Base-by-base conservation (phyloP, 345 rosid species). In the Arabis hirsuta region DNA sequence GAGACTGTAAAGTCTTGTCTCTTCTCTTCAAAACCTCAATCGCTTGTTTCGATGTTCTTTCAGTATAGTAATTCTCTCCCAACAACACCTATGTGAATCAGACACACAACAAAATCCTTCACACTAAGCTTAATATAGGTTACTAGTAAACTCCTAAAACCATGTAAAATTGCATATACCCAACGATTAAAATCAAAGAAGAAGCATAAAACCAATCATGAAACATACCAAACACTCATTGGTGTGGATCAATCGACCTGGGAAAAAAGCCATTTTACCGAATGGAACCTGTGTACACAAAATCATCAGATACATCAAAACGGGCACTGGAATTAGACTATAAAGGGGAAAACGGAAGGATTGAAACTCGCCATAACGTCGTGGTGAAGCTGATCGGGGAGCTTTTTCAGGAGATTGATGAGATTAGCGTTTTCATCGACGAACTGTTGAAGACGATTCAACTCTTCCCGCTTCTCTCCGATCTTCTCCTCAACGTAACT, bases 181-280 rank as follows among this genome's bases (percentile, higher is more conserved):
- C 24, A 3, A 36, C 43, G 12, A 31, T 4, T n/a, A 2, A 14
- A 38, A 46, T 27, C 3, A 22, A 71, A 27, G 47, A 71, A 47
- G 4, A 2, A 39, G 10, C 34, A 1, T 7, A 34, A 9, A 11
- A 13, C 6, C 50, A n/a, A n/a, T 41, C 52, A 9, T 22, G 62
- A 42, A 10, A n/a, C 39, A 3, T 85, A 93, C 97, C 90, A 85
- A 55, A 69, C 82, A 82, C 84, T 94, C 98, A 69, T 94, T 94
- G 26, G 97, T 91, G 77, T 94, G 98, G 9, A 89, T 65, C 74
- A 94, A 77, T 58, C 88, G 89, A 45, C 97, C 95, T 27, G 98
- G 97, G 61, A 94, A 88, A 72, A 91, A 89, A 6, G 96, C 96
- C 26, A 82, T 80, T 82, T 89, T 89, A 34, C 97, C 95, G 20